Evolutionary conservation across 2,329 filamentous ascomycete species (phyloP).

Genomic region (Orbilia brochopaga): DNA sequence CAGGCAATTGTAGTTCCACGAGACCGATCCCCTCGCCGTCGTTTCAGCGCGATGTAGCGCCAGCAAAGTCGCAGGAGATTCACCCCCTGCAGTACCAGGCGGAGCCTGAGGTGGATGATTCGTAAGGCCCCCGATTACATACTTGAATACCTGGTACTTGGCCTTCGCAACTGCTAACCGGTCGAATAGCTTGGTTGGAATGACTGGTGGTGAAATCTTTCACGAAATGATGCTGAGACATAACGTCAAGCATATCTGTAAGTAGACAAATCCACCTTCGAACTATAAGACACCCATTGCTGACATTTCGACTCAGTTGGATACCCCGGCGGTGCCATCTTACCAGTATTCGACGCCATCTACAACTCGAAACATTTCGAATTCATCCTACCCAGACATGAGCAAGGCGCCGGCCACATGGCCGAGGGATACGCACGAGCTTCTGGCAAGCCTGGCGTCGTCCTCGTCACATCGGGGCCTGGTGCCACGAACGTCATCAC

Average conservation of each 20-base stretch:
- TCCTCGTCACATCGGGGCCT: slow-evolving; percentile 93
- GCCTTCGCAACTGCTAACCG: slow-evolving; percentile 17
- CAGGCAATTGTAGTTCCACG: slow-evolving; percentile 58
- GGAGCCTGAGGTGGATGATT: slow-evolving; percentile 75
- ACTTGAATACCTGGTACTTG: slow-evolving; percentile 31
- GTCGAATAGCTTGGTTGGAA: slow-evolving; percentile 75
- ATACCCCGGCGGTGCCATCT: slow-evolving; percentile 93
- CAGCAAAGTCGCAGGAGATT: slow-evolving; percentile 65
- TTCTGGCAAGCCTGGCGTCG: slow-evolving; percentile 90
- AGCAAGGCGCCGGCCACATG: slow-evolving; percentile 98
- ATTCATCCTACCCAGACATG: slow-evolving; percentile 92
- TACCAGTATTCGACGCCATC: slow-evolving; percentile 97
- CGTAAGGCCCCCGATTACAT: slow-evolving; percentile 64
- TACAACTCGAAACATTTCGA: slow-evolving; percentile 98
- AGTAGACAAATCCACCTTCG: slow-evolving; percentile 59
- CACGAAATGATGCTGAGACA: slow-evolving; percentile 99
- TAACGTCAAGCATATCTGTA: slow-evolving; percentile 91
- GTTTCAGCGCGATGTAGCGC: slow-evolving; percentile 62
- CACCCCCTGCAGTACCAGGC: slow-evolving; percentile 70
- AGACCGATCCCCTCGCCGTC: slow-evolving; percentile 56
- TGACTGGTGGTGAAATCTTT: slow-evolving; percentile 94
- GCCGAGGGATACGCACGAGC: slow-evolving; percentile 95
- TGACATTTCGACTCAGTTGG: slow-evolving; percentile 64
- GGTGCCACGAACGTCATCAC: slow-evolving; percentile 97
- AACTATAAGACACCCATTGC: neutral